Base-by-base conservation (phyloP, 2,329 filamentous ascomycete genomes). In the Fusarium duplospermum region DNA sequence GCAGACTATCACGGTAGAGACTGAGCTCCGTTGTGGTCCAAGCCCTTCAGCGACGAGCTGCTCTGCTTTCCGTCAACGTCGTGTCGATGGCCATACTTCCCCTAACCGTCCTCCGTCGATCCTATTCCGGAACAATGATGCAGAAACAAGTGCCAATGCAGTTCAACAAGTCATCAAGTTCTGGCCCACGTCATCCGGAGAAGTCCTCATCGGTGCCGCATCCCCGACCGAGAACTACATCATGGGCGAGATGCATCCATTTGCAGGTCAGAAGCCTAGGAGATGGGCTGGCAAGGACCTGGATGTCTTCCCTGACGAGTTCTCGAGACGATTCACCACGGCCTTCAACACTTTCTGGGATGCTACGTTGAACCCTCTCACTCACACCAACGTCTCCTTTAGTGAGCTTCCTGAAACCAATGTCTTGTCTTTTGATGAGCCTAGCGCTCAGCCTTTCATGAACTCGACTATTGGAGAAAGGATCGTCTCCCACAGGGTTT, bases 331-430 rank as follows among this genome's bases (percentile, higher is more conserved):
- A 16, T 35, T 64, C 24, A 64, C 62, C 5, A 58, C 50, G n/a
- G 62, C 62, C 3, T 57, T 64, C 33, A 58, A 64, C 38, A 64
- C 62, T 7, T 64, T 58, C 27, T 64, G 62, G 62, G 22, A 38
- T 13, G 47, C 50, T 8, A 64, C 62, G 2, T 7, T 58, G n/a
- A 24, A 45, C 20, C 62, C 62, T 20, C 35, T 40, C 20, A 29
- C n/a, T 8, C 62, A 64, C 35, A 64, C 62, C 52, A 45, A 42
- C 4, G 47, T 36, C n/a, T 35, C 36, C 5, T 35, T 58, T 6
- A 14, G 22, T n/a, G 24, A 52, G 10, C 35, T 40, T 31, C n/a
- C n/a, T 22, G 35, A 64, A 4, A 42, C 14, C 29, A 45, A 42
- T 4, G 33, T 64, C 2, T 22, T 54, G 50, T 54, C 50, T 18